Base-by-base conservation (phyloP, 2,329 filamentous ascomycete genomes). In the Blastomyces parvus region DNA sequence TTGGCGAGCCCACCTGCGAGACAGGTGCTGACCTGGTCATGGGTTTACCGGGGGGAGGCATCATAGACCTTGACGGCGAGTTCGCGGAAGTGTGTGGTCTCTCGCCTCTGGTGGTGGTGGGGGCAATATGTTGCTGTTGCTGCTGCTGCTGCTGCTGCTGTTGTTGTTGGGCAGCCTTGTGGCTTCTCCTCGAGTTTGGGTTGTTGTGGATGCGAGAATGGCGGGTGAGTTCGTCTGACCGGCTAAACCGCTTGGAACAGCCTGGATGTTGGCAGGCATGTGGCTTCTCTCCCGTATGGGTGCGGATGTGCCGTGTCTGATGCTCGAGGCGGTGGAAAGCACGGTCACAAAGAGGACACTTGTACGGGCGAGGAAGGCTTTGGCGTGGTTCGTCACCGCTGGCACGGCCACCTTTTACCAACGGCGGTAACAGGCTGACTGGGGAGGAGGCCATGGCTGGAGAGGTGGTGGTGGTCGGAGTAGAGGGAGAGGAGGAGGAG, bases 181-280 rank as follows among this genome's bases (percentile, higher is more conserved):
- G 95, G 68, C 91, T 92, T 73, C 93, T 83, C 74, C 94, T 84
- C 64, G 92, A 97, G 82, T 97, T 97, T 64, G 94, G 93, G 79
- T 97, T 99, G 85, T 90, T 97, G 84, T 99, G 93, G 80, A 99
- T 99, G 76, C 93, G 86, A 74, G 93, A 97, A 79, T 99, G 93
- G 66, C 93, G 88, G 66, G 94, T 99, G 70, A 99, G 83, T 79
- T 99, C 93, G 74, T 99, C 93, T 14, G 93, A 97, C 67, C 93
- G 88, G 67, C 90, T 96, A 81, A 99, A 97, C 72, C 93, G 90
- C 80, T 97, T 97, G 70, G 90, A 93, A 85, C 93, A 97, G 70
- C 92, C 91, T 3, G 91, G 91, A 73, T 93, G 97, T 75, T 90
- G 88, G 84, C 93, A 99, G 66, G 90, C 92, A 73, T 97, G 94